Evolutionary conservation across 257 asterid species (phyloP), one percentile per base, ranked within the genome.

Genomic region (Agastache rugosa): DNA sequence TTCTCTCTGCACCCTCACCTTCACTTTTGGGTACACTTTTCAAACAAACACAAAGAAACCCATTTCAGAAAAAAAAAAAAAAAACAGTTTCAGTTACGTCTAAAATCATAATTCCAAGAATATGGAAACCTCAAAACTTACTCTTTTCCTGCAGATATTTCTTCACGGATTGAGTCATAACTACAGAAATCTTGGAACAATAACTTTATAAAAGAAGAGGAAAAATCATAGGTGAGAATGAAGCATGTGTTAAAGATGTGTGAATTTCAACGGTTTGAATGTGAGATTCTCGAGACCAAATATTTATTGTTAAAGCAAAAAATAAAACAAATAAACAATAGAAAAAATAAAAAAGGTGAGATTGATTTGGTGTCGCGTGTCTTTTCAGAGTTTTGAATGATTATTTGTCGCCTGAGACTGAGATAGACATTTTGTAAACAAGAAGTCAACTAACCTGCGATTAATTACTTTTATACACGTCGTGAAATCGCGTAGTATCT

Each of bases 21-120:
- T 93, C 79, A 93, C 98, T 77, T 81, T 93, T 55, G 98, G 98
- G 81, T 93, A 93, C 96, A 87, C 96, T 90, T 75, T 53, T 31
- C 20, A 59, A 71, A 39, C 58, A 51, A 41, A 39, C 1, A 56
- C 66, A 27, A 25, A 44, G 22, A 34, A 51, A 71, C 59, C 82
- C 86, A 72, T 71, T 41, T 79, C 82, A 79, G 73, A 71, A 76
- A 69, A 0, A 61, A 75, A 54, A 54, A 70, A 56, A 11, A 15
- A 58, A 35, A 75, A 53, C 25, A 64, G 14, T 44, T 8, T 25
- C 27, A 60, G 55, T 73, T 35, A 73, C 29, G 23, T 8, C 62
- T n/a, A 25, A 59, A 48, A 41, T 35, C 31, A 72, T 20, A 27
- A 68, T 67, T 50, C 47, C 37, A 65, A 65, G 31, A 29, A 51